These are phyloP conservation scores for Stagonosporopsis tanaceti DNA, from an alignment of 2,329 filamentous ascomycete genomes.

Conservation along the genomic window DNA sequence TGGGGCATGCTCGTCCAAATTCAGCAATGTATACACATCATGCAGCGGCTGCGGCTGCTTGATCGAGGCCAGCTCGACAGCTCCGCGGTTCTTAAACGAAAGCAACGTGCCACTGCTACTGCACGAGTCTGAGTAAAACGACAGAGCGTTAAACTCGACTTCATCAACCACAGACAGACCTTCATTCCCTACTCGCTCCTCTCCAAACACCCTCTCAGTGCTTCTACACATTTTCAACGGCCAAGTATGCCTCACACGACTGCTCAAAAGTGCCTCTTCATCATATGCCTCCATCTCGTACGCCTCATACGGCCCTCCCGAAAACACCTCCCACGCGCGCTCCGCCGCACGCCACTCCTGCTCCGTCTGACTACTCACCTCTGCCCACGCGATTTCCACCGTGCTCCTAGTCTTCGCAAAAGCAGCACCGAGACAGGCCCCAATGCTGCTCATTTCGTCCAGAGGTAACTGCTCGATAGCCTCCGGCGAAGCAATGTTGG, in stretches of 20 bases:
- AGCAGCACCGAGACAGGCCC: constrained; percentile 1
- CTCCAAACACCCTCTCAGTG: neutral
- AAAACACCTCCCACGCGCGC: constrained; percentile 3
- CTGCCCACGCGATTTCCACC: constrained; percentile 1
- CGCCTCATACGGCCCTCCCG: constrained; percentile 1
- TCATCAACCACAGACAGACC: neutral
- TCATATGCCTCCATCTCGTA: neutral
- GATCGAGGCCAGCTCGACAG: neutral
- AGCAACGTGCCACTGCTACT: neutral
- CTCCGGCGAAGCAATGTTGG: constrained; percentile 16
- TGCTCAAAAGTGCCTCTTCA: neutral
- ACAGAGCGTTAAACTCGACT: neutral
- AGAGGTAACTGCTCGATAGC: neutral
- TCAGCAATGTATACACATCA: neutral
- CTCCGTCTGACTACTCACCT: constrained; percentile 10
- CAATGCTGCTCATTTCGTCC: neutral
- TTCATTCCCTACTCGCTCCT: neutral
- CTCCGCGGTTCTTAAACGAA: neutral
- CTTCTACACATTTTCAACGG: neutral
- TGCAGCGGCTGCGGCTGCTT: neutral
- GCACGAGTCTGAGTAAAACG: neutral
- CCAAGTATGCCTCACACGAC: neutral
- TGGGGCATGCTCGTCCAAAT: neutral
- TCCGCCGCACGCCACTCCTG: constrained; percentile 6
- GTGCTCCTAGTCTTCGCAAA: neutral